Evolutionary conservation across 2,329 filamentous ascomycete genomes (phyloP).

Genomic region (Alternaria metachromatica): DNA sequence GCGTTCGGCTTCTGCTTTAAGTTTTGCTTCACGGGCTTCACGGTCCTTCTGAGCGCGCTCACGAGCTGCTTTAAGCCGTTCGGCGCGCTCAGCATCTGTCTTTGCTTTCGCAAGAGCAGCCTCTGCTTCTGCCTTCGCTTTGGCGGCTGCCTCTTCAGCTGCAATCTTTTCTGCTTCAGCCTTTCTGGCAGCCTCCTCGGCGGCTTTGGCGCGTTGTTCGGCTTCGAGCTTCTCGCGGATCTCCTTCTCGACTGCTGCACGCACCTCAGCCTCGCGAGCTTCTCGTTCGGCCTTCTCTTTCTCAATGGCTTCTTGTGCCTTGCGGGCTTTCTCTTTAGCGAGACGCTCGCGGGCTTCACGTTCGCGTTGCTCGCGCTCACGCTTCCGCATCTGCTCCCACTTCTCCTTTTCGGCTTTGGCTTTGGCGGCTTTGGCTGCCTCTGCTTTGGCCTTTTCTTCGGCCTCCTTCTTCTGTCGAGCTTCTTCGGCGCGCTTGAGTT

Average conservation of each 20-base stretch:
- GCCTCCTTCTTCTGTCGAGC: slow-evolving; percentile 37
- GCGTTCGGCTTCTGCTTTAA: slow-evolving; percentile 46
- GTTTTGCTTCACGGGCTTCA: slow-evolving; percentile 46
- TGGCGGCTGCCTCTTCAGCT: slow-evolving; percentile 36
- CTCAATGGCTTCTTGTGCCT: slow-evolving; percentile 51
- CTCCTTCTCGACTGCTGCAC: slow-evolving; percentile 50
- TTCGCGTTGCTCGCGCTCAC: slow-evolving; percentile 58
- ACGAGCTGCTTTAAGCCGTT: slow-evolving; percentile 44
- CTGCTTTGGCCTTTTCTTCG: slow-evolving; percentile 56
- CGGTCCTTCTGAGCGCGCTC: slow-evolving; percentile 49
- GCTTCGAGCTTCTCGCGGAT: slow-evolving; percentile 52
- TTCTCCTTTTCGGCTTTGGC: slow-evolving; percentile 59
- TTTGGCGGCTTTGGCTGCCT: slow-evolving; percentile 54
- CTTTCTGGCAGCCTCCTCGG: slow-evolving; percentile 47
- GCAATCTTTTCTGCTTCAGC: slow-evolving; percentile 47
- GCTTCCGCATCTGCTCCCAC: slow-evolving; percentile 58
- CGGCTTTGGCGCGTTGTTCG: slow-evolving; percentile 47
- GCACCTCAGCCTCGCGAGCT: slow-evolving; percentile 44
- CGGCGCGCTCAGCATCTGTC: slow-evolving; percentile 39
- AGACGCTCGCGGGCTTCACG: slow-evolving; percentile 56
- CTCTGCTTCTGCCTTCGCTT: slow-evolving; percentile 39
- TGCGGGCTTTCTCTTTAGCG: slow-evolving; percentile 49
- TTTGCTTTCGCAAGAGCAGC: slow-evolving; percentile 43
- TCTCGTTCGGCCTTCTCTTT: slow-evolving; percentile 50
- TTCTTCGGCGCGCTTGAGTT: slow-evolving; percentile 47